These are phyloP conservation scores for Hypoxylon sp. DNA, from an alignment of 2,329 filamentous ascomycete genomes.

Conservation along the genomic window DNA sequence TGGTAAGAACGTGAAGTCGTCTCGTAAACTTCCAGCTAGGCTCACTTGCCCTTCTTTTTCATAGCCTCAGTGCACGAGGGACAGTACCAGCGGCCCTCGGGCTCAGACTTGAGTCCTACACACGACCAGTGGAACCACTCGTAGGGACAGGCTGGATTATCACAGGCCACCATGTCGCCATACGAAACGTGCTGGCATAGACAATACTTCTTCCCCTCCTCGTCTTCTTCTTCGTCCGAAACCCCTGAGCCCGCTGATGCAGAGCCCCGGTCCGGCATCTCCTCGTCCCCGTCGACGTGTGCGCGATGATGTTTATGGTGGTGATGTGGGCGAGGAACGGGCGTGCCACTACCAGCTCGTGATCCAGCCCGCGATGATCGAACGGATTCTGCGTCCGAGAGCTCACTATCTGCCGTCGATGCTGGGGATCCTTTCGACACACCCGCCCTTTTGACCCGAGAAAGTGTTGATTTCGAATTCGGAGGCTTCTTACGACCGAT, in stretches of 20 bases:
- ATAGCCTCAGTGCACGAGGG: constrained; percentile 70
- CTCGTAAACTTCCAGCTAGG: not conserved
- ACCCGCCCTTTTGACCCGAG: constrained; percentile 71
- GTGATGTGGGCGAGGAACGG: constrained; percentile 49
- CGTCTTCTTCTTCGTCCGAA: constrained; percentile 78
- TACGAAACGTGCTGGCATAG: constrained; percentile 86
- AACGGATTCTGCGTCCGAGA: constrained; percentile 72
- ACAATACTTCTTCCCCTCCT: constrained; percentile 85
- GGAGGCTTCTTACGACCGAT: constrained; percentile 54
- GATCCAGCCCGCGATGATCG: constrained; percentile 64
- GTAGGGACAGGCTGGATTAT: constrained; percentile 83
- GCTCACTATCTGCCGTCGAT: constrained; percentile 73
- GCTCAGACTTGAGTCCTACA: constrained; percentile 76
- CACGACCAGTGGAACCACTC: constrained; percentile 92
- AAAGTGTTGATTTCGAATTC: constrained; percentile 69
- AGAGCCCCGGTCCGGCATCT: constrained; percentile 56
- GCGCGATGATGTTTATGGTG: constrained; percentile 41
- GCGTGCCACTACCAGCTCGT: constrained; percentile 56
- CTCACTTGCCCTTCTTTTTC: constrained; percentile 58
- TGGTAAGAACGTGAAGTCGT: not conserved
- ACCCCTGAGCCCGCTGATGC: constrained; percentile 24
- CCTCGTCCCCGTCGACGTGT: constrained; percentile 48
- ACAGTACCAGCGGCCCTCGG: constrained; percentile 76
- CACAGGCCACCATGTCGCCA: constrained; percentile 90
- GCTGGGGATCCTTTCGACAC: constrained; percentile 71